A percentile compares a stretch with the other conserved stretches of the same genome.
Conservation (phyloP, 116 monocot species). For the Posidonia oceanica region DNA sequence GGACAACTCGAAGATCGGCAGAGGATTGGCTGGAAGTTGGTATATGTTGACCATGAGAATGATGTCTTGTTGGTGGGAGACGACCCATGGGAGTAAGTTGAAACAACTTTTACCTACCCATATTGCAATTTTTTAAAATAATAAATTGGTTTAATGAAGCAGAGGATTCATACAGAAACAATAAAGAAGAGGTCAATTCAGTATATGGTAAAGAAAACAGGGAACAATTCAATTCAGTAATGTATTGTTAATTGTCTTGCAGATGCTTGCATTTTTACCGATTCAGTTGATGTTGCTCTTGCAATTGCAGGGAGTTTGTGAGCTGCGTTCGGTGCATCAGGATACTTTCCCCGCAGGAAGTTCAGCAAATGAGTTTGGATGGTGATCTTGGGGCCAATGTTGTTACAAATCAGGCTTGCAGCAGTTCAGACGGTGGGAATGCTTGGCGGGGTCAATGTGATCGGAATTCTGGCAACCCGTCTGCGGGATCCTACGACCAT, state of each 20-base stretch:
- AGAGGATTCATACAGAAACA: no score
- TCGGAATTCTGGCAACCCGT: constrained; percentile 48
- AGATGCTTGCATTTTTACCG: background rate
- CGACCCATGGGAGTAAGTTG: constrained; percentile 95
- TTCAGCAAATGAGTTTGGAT: constrained; percentile 88
- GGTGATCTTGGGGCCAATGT: constrained; percentile 39
- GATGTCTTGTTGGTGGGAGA: constrained; percentile 86
- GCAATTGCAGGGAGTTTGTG: constrained; percentile 67
- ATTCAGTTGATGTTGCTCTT: background rate
- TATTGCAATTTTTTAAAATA: no score
- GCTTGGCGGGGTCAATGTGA: constrained; percentile 63
- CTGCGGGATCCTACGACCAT: constrained; percentile 1
- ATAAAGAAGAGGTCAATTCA: no score
- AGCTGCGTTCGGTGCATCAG: constrained; percentile 66
- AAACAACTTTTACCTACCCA: background rate
- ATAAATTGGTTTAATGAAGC: no score
- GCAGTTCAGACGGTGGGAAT: constrained; percentile 67
- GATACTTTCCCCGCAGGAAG: constrained; percentile 83
- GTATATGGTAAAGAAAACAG: background rate
- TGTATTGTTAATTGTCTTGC: background rate
- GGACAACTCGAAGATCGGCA: constrained; percentile 75
- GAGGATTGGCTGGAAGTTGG: constrained; percentile 78
- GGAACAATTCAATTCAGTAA: background rate
- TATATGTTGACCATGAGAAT: constrained; percentile 80
- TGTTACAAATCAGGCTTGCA: constrained; percentile 45